Evolutionary conservation across 768 basidiomycete species (phyloP).

Genomic region (Austroboletus eburneus): DNA sequence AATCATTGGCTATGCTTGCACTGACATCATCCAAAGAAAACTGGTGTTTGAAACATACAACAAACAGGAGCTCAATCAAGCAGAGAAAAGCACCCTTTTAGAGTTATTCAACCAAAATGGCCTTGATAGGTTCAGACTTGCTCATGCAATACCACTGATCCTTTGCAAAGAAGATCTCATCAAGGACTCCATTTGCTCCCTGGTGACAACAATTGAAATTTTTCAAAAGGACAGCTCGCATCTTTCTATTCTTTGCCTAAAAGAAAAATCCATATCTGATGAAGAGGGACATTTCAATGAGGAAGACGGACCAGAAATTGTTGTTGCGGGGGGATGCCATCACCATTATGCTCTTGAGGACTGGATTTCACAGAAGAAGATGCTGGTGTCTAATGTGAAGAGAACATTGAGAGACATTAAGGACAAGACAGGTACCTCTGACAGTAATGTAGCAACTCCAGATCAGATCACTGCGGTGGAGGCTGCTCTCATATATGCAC

Average conservation of each 20-base stretch:
- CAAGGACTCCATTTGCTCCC: background rate
- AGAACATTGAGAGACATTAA: background rate
- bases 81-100: background rate
- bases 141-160: background rate
- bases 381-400: background rate
- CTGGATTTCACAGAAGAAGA: background rate
- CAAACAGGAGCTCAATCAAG: background rate
- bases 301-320: background rate
- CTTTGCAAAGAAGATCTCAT: background rate
- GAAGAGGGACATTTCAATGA: background rate
- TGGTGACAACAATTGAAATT: background rate
- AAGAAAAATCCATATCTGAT: background rate
- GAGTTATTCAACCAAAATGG: background rate
- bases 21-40: background rate
- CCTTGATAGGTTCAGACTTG: background rate
- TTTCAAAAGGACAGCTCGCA: background rate
- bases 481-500: background rate
- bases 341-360: background rate
- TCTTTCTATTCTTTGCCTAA: background rate
- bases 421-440: background rate
- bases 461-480: background rate
- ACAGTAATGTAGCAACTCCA: background rate
- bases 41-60: background rate
- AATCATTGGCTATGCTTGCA: background rate
- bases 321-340: background rate